Conservation (phyloP, 345 rosid genomes). For the Laguncularia racemosa region DNA sequence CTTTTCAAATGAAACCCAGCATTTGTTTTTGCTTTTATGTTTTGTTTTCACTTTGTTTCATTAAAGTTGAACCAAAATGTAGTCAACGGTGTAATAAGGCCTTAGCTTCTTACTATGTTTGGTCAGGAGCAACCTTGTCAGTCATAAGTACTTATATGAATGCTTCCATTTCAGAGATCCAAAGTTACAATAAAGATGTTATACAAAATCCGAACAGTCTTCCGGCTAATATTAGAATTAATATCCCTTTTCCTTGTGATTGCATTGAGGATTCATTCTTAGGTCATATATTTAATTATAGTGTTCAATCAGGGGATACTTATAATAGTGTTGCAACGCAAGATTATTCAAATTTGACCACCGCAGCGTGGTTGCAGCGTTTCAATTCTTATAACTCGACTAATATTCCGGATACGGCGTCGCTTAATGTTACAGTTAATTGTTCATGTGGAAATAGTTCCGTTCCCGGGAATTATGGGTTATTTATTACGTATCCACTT, state of each 20-base stretch:
- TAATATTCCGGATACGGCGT: constrained; percentile 31
- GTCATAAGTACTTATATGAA: constrained; percentile 29
- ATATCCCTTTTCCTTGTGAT: constrained; percentile 64
- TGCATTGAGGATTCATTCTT: constrained; percentile 42
- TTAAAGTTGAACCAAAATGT: constrained; percentile 36
- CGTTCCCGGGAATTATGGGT: constrained; percentile 43
- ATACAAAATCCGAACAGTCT: constrained; percentile 33
- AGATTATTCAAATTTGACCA: constrained; percentile 44
- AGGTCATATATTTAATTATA: constrained; percentile 41
- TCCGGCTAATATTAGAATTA: constrained; percentile 18
- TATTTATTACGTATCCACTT: constrained; percentile 67
- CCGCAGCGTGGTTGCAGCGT: constrained; percentile 19
- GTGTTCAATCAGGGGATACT: constrained; percentile 15
- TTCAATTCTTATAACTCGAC: constrained; percentile 20
- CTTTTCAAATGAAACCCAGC: no score
- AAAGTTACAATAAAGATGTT: constrained; percentile 27
- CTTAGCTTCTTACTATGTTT: constrained; percentile 62
- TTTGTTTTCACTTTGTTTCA: constrained; percentile 3
- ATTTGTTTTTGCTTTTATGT: no score
- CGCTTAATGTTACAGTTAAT: constrained; percentile 51
- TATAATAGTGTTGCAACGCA: constrained; percentile 18
- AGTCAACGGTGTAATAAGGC: constrained; percentile 32
- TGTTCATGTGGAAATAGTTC: constrained; percentile 59
- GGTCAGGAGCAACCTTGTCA: constrained; percentile 26
- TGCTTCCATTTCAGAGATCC: constrained; percentile 8